Conservation (phyloP, 805 yeast genomes). For the Spathaspora sp. region DNA sequence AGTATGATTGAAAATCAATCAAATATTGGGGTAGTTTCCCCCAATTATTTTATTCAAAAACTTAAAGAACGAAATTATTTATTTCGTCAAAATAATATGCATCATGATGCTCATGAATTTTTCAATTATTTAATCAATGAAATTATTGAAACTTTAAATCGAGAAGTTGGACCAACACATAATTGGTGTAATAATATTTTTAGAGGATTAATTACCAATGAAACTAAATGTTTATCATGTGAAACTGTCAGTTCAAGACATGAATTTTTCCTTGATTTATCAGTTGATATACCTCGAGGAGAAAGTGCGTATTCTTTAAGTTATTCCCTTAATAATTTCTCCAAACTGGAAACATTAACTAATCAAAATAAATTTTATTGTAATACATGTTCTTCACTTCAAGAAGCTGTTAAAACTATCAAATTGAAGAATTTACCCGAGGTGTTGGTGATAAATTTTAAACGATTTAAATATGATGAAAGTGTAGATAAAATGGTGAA, state of each 20-base stretch:
- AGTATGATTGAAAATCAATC: slow-evolving; percentile 69
- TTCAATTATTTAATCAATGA: slow-evolving; percentile 78
- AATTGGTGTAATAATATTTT: slow-evolving; percentile 69
- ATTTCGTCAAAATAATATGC: slow-evolving; percentile 83
- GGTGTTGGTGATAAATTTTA: slow-evolving; percentile 77
- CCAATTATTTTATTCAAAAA: slow-evolving; percentile 66
- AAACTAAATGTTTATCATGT: slow-evolving; percentile 86
- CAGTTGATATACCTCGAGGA: slow-evolving; percentile 77
- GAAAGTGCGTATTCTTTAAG: slow-evolving; percentile 56
- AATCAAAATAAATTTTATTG: slow-evolving; percentile 92
- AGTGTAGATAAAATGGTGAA: slow-evolving; percentile 76
- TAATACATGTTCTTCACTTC: slow-evolving; percentile 83
- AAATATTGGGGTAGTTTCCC: slow-evolving; percentile 80
- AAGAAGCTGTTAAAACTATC: slow-evolving; percentile 91
- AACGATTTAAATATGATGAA: slow-evolving; percentile 90
- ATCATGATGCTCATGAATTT: slow-evolving; percentile 98
- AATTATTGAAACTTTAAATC: slow-evolving; percentile 55
- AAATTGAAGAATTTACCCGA: slow-evolving; percentile 75
- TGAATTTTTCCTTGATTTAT: slow-evolving; percentile 82
- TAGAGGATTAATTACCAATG: slow-evolving; percentile 82
- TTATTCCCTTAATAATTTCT: slow-evolving; percentile 76
- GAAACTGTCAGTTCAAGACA: slow-evolving; percentile 78
- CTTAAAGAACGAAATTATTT: slow-evolving; percentile 79
- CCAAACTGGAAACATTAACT: slow-evolving; percentile 78
- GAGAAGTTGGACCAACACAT: slow-evolving; percentile 22